Evolutionary conservation across 2,329 filamentous ascomycete species (phyloP).

Genomic region (Nannizziopsis barbatae): DNA sequence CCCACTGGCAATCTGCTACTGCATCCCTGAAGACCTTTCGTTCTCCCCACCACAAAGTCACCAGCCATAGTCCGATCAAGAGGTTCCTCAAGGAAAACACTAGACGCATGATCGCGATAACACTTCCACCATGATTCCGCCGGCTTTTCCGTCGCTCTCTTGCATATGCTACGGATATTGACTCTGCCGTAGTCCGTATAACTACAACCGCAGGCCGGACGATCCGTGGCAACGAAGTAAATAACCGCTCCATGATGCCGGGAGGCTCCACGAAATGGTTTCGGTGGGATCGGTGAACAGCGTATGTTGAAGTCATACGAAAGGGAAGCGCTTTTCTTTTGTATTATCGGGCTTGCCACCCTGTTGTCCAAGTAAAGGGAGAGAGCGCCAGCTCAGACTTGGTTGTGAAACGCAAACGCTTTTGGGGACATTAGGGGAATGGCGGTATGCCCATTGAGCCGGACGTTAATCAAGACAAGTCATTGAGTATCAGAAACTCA

Average conservation of each 20-base stretch:
- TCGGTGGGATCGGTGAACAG: constrained; percentile 7
- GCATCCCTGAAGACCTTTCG: constrained; percentile 61
- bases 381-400: background rate
- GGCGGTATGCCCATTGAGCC: no score
- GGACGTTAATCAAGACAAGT: no score
- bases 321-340: background rate
- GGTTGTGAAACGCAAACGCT: no score
- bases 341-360: background rate
- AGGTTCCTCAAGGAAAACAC: constrained; percentile 47
- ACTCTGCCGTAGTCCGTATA: background rate
- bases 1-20: constrained; percentile 66
- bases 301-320: constrained; percentile 5
- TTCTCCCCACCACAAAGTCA: constrained; percentile 76
- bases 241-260: constrained; percentile 7
- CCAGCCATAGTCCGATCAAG: constrained; percentile 61
- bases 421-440: no score
- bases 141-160: constrained; percentile 14
- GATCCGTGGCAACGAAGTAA: background rate
- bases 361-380: background rate
- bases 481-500: no score
- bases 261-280: constrained; percentile 15
- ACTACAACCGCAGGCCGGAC: background rate
- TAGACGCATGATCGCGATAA: constrained; percentile 13
- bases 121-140: constrained; percentile 13
- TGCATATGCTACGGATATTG: constrained; percentile 9